These are phyloP conservation scores for Curvularia lunata DNA, from an alignment of 2,329 filamentous ascomycete genomes.

Conservation along the genomic window DNA sequence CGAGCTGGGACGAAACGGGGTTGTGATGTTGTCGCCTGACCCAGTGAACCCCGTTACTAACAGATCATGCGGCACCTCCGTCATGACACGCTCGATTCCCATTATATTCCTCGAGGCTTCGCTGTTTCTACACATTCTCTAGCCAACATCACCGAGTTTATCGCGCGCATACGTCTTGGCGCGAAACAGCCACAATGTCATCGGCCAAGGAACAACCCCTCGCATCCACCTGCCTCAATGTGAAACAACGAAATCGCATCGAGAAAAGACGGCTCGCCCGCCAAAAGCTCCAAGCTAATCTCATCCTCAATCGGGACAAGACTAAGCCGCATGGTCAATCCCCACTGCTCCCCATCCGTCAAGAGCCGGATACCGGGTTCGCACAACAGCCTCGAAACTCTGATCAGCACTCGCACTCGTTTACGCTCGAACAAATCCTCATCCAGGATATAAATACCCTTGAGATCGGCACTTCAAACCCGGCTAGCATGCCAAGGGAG, in stretches of 20 bases:
- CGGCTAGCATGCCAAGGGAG: not conserved
- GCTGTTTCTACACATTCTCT: not conserved
- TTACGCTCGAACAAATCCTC: slow-evolving; percentile 5
- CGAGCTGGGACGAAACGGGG: not conserved
- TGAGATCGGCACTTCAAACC: not conserved
- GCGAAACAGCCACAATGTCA: slow-evolving; percentile 2
- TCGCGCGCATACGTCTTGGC: not conserved
- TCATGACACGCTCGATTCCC: not conserved
- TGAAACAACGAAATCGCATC: slow-evolving; percentile 10
- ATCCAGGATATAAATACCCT: not conserved
- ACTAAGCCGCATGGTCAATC: not conserved
- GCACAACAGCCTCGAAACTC: slow-evolving; percentile 1
- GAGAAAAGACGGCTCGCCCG: slow-evolving; percentile 13
- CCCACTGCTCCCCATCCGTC: not conserved
- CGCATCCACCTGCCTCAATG: slow-evolving; percentile 3
- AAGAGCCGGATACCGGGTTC: not conserved
- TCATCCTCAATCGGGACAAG: not conserved
- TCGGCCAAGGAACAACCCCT: slow-evolving; percentile 3
- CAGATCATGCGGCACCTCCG: slow-evolving; percentile 2
- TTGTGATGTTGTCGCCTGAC: slow-evolving; percentile 11
- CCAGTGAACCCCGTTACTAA: slow-evolving; percentile 2
- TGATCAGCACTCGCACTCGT: slow-evolving; percentile 1
- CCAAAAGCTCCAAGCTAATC: not conserved
- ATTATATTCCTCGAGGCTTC: not conserved
- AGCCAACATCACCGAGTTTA: not conserved